Evolutionary conservation across 1,139 yeast species (phyloP), one percentile per base, ranked within the genome.

Genomic region (Pichia sp.): DNA sequence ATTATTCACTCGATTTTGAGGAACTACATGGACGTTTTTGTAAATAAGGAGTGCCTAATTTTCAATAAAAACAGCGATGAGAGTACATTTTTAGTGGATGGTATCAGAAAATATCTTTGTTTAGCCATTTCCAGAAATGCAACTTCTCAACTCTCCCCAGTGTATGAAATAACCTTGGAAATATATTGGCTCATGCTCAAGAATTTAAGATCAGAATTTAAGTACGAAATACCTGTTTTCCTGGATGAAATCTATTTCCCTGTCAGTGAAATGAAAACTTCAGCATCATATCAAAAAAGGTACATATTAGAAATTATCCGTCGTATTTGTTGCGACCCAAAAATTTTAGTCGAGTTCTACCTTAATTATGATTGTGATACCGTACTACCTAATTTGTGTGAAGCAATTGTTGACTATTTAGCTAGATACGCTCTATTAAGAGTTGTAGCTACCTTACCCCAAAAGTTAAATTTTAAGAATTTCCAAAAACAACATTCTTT

Each of bases 351-450:
- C 57, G 99, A 95, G 70, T 82, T 93, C 59, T 95, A 92, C 67
- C 78, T 95, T 64, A 95, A 95, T 69, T 95, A 93, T 70, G 99
- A 95, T 70, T 95, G 99, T 73, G 97, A 90, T 68, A 79, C 86
- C 16, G 75, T 81, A 6, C 81, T 86, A 78, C 89, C 96, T 49
- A 93, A 93, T 67, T 78, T 92, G 51, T 90, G 93, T 69, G 99
- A 95, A 70, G 78, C 82, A 54, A 74, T 89, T 44, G 81, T 90
- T 54, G 93, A 90, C 62, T 85, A 87, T 62, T 75, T 93, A 61
- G 87, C 96, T 5, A 82, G 80, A 61, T 72, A 87, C 56, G 85
- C 97, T 0, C 75, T 88, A 47, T 77, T 85, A 0, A 78, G 90
- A 59, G 85, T 87, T 5, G 95, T 85, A 29, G 83, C 86, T 11